phyloP scores from a whole-genome alignment of 768 basidiomycete genomes.

The Serpula lacrymans region DNA sequence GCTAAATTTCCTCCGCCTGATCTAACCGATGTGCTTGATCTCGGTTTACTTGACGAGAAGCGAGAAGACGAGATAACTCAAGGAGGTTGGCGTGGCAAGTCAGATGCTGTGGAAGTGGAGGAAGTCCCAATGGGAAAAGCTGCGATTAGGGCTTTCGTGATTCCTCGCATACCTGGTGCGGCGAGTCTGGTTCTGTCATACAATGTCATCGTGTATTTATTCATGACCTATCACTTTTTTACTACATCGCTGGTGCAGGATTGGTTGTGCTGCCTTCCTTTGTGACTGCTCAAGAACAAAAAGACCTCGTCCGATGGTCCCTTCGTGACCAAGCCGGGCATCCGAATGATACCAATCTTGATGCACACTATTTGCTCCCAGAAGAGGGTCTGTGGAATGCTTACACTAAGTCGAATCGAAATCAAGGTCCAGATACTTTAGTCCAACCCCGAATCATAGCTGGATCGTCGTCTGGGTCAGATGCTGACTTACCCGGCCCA shows the following conservation, averaged over 20 bases:
- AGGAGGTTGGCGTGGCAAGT: constrained; percentile 47
- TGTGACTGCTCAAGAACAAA: constrained; percentile 59
- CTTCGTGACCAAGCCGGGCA: constrained; percentile 69
- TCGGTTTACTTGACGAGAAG: constrained; percentile 43
- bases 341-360: constrained; percentile 89
- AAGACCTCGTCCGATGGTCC: constrained; percentile 66
- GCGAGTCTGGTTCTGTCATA: constrained; percentile 10
- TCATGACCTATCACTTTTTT: background rate
- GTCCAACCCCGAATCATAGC: constrained; percentile 41
- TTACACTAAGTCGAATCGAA: constrained; percentile 18
- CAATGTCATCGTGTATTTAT: background rate
- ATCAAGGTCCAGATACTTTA: constrained; percentile 22
- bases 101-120: constrained; percentile 32
- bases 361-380: constrained; percentile 82
- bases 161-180: constrained; percentile 60
- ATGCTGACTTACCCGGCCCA: constrained; percentile 43
- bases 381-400: constrained; percentile 74
- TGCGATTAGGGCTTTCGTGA: constrained; percentile 36
- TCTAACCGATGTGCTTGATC: constrained; percentile 65
- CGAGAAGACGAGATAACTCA: constrained; percentile 39
- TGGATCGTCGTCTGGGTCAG: constrained; percentile 9
- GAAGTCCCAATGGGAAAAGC: constrained; percentile 26
- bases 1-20: constrained; percentile 75
- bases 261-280: constrained; percentile 82
- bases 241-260: constrained; percentile 44